Base-by-base conservation (phyloP, 2,329 filamentous ascomycete species). In the Zalaria obscura region DNA sequence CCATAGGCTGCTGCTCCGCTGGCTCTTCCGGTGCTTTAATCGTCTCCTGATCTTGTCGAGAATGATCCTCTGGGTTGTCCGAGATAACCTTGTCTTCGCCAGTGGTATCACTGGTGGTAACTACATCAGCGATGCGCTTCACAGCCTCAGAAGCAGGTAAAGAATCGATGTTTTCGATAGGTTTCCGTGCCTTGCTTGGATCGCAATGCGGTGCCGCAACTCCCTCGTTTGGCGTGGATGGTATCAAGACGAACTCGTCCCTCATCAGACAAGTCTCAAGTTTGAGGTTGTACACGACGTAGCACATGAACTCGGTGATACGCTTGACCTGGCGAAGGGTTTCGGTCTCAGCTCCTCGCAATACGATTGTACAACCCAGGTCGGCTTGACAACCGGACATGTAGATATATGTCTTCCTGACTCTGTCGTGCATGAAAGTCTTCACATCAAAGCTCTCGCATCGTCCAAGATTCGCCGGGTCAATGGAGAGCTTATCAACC, bases 271-370 rank as follows among this genome's bases (percentile, higher is more conserved):
- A 94, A 1, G 91, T 94, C 62, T 98, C 91, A 9, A 98, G 72
- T 56, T 93, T 94, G 40, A 98, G 70, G 53, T 95, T 98, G 63
- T 98, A 98, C 8, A 96, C 88, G 18, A 98, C 93, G 52, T 96
- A 98, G 32, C 93, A 83, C 89, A 98, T 95, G 56, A 98, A 96
- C 57, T 98, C 91, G 7, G 89, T 91, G 50, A 98, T 91, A 40
- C 78, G 76, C 63, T 98, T 98, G 60, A 98, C 78, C 51, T 79
- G 83, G 1, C 77, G 69, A 11, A 98, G 70, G 0, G 78, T 69
- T 38, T 75, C 66, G 27, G 78, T 79, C 45, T 82, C 78, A 3
- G 82, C 84, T 1, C 91, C 91, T 36, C 91, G 79, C 25, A 98
- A 68, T 8, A 87, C 85, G 51, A 98, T 94, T 0, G 91, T 98